A percentile compares a stretch with the other conserved stretches of the same genome.
Evolutionary conservation across 495 filamentous ascomycete species (phyloP).

Genomic region (Amorphotheca resinae): DNA sequence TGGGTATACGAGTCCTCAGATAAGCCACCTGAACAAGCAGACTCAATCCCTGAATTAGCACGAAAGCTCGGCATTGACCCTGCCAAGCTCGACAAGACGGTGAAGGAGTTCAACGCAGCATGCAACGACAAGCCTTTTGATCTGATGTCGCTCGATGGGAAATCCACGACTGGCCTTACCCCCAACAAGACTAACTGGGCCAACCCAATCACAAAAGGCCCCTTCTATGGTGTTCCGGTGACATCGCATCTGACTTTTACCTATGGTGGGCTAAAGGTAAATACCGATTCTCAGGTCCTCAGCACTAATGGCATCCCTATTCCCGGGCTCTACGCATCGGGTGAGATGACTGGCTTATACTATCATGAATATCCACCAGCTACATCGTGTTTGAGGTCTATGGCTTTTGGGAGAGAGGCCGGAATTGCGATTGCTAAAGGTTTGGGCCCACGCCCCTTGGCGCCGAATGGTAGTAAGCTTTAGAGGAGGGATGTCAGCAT

Average conservation of each 20-base stretch:
- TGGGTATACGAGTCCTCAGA: constrained; percentile 4
- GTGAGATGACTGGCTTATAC: constrained; percentile 5
- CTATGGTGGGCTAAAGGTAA: constrained; percentile 6
- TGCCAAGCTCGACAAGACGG: constrained; percentile 1
- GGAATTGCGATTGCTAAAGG: constrained; percentile 6
- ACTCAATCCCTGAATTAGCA: constrained; percentile 2
- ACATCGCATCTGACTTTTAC: constrained; percentile 5
- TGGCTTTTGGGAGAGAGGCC: constrained; percentile 7
- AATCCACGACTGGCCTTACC: constrained; percentile 2
- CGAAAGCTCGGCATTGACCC: constrained; percentile 1
- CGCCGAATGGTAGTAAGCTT: no score
- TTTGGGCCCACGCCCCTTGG: no score
- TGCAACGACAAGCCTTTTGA: constrained; percentile 6
- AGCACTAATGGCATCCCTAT: constrained; percentile 4
- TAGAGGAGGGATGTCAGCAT: no score
- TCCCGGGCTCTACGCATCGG: constrained; percentile 6
- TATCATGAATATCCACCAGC: constrained; percentile 7
- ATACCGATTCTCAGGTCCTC: constrained; percentile 1
- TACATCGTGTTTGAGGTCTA: constrained; percentile 4
- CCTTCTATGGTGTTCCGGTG: constrained; percentile 1
- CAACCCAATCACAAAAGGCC: constrained; percentile 3
- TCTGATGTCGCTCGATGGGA: constrained; percentile 5
- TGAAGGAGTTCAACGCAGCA: constrained; percentile 7
- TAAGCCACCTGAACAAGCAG: not conserved
- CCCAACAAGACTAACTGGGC: constrained; percentile 10